Conservation (phyloP, 108 stramenopile genomes). For the Stephanodiscus triporus region DNA sequence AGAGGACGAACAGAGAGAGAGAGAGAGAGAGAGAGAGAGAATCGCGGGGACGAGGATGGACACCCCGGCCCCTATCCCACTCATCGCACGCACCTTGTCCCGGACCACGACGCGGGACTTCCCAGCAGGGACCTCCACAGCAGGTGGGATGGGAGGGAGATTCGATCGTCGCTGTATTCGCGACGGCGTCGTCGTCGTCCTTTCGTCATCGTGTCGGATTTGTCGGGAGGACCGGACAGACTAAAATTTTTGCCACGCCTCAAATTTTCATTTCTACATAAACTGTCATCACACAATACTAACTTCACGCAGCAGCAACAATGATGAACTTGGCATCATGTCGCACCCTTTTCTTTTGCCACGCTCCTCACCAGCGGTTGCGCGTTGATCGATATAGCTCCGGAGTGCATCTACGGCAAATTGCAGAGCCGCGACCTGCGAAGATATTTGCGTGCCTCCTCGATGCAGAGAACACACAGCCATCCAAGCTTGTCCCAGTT, state of each 20-base stretch:
- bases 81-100: too few species aligned
- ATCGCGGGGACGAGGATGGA: too few species aligned
- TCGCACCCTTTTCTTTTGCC: background rate
- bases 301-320: too few species aligned
- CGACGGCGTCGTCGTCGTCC: too few species aligned
- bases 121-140: conserved; percentile 43
- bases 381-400: background rate
- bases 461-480: background rate
- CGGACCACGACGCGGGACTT: conserved; percentile 32
- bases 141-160: conserved; percentile 31
- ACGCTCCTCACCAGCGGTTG: background rate
- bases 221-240: too few species aligned
- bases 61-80: too few species aligned
- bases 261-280: too few species aligned
- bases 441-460: background rate
- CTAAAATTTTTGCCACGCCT: too few species aligned
- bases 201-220: background rate
- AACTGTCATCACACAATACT: background rate
- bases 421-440: background rate
- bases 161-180: conserved; percentile 1
- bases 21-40: too few species aligned
- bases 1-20: too few species aligned
- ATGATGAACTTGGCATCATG: background rate
- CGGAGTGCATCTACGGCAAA: background rate
- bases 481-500: background rate